Percentiles rank a stretch among this genome's conserved stretches.
Conservation (phyloP, 352 stramenopile species). For the Phytophthora nicotianae region DNA sequence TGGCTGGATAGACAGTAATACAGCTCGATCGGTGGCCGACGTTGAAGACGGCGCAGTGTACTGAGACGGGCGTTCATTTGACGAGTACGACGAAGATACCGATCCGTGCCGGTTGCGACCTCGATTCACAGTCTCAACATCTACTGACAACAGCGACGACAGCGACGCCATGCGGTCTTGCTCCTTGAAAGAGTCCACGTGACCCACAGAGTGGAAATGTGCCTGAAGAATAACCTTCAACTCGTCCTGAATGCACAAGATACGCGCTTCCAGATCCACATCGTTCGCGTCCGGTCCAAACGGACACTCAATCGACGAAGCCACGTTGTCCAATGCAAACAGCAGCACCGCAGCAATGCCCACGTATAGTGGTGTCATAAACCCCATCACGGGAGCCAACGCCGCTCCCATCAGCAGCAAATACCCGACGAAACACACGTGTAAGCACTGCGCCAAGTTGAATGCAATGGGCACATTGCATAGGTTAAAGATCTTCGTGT, state of each 20-base stretch:
- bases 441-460: conserved; percentile 50
- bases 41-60: conserved; percentile 39
- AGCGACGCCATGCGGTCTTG: conserved; percentile 51
- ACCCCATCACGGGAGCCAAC: conserved; percentile 22
- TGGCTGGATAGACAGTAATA: conserved; percentile 39
- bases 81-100: conserved; percentile 56
- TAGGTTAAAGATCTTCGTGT: conserved; percentile 55
- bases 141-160: conserved; percentile 47
- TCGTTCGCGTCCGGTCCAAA: conserved; percentile 45
- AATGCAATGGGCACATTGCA: conserved; percentile 56
- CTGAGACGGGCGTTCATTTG: conserved; percentile 41
- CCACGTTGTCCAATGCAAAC: conserved; percentile 55
- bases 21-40: conserved; percentile 43
- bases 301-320: conserved; percentile 56
- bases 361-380: conserved; percentile 38
- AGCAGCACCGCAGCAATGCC: conserved; percentile 48
- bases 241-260: conserved; percentile 59
- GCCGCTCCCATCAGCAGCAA: conserved; percentile 44
- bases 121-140: conserved; percentile 36
- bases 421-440: conserved; percentile 47
- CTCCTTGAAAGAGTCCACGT: conserved; percentile 47
- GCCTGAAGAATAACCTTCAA: conserved; percentile 58
- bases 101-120: conserved; percentile 37
- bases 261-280: conserved; percentile 48
- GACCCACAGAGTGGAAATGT: conserved; percentile 53